phyloP scores from a whole-genome alignment of 176 grass and related monocot species.

The Elymus sibiricus region DNA sequence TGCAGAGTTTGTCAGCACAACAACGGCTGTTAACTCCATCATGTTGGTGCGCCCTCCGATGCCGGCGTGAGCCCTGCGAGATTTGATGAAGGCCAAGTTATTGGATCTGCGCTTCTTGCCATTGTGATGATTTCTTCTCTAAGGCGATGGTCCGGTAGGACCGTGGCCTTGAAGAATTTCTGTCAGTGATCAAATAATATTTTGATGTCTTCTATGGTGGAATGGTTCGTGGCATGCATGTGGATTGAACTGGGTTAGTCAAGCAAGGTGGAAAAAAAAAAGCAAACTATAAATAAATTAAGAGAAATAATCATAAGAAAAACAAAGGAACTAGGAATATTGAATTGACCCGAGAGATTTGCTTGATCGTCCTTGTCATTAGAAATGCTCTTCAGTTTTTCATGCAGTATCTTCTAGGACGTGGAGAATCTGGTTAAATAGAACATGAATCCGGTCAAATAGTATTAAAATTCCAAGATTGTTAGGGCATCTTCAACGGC shows the following conservation, averaged over 20 bases:
- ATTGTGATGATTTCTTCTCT: too few relatives aligned
- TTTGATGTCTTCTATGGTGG: too few relatives aligned
- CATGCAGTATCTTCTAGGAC: background rate
- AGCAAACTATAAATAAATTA: background rate
- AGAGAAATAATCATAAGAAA: background rate
- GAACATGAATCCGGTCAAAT: background rate
- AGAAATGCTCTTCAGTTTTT: background rate
- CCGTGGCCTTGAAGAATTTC: too few relatives aligned
- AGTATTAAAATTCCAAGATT: background rate
- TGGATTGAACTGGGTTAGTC: background rate
- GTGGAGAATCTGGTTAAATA: background rate
- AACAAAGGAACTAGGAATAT: background rate
- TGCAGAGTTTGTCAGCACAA: too few relatives aligned
- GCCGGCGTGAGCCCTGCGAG: too few relatives aligned
- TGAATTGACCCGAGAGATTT: constrained; percentile 6
- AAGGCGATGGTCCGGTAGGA: too few relatives aligned
- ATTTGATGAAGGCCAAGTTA: too few relatives aligned
- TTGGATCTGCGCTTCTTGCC: too few relatives aligned
- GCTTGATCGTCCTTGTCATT: background rate
- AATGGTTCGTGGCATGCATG: background rate
- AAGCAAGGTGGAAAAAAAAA: background rate
- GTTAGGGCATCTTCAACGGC: too few relatives aligned
- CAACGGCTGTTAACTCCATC: too few relatives aligned
- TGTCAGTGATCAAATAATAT: too few relatives aligned
- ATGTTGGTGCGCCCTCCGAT: too few relatives aligned